A percentile compares a stretch with the other conserved stretches of the same genome.
These are phyloP conservation scores for Thielaviopsis punctulata DNA, from an alignment of 2,329 filamentous ascomycete genomes.

Conservation along the genomic window DNA sequence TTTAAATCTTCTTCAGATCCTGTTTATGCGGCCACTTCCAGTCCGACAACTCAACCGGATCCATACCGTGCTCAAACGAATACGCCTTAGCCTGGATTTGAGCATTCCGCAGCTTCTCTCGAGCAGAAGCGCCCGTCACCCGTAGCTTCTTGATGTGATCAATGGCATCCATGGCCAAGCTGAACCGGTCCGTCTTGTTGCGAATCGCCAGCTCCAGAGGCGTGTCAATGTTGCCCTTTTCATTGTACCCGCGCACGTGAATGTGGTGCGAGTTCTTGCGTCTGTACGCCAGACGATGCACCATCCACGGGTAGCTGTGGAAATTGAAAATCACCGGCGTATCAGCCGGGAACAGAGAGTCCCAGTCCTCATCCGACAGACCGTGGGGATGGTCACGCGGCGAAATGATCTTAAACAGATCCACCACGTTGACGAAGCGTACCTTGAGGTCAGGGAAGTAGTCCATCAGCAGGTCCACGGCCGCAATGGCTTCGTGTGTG, in stretches of 20 bases:
- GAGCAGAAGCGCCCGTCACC: constrained; percentile 43
- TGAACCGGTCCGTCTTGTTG: constrained; percentile 63
- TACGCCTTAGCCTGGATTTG: constrained; percentile 46
- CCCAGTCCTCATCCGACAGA: constrained; percentile 47
- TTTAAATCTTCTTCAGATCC: constrained; percentile 19
- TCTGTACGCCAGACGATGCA: constrained; percentile 62
- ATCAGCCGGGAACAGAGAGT: constrained; percentile 52
- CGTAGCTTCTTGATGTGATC: constrained; percentile 45
- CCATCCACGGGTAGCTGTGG: constrained; percentile 67
- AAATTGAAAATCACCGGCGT: constrained; percentile 69
- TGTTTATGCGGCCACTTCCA: constrained; percentile 49
- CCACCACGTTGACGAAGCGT: constrained; percentile 64
- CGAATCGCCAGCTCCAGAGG: constrained; percentile 62
- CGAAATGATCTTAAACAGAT: constrained; percentile 64
- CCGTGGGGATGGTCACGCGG: constrained; percentile 56
- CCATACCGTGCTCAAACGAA: constrained; percentile 53
- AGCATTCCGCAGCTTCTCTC: constrained; percentile 46
- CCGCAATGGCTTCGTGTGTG: constrained; percentile 58
- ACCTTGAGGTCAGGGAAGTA: constrained; percentile 57
- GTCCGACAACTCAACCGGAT: constrained; percentile 45
- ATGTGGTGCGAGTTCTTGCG: constrained; percentile 50
- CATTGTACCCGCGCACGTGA: constrained; percentile 61
- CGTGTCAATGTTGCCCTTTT: constrained; percentile 75
- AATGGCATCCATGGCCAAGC: constrained; percentile 59
- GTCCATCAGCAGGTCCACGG: constrained; percentile 54